Evolutionary conservation across 2,329 filamentous ascomycete species (phyloP).

Genomic region (Pseudopyricularia javanii): DNA sequence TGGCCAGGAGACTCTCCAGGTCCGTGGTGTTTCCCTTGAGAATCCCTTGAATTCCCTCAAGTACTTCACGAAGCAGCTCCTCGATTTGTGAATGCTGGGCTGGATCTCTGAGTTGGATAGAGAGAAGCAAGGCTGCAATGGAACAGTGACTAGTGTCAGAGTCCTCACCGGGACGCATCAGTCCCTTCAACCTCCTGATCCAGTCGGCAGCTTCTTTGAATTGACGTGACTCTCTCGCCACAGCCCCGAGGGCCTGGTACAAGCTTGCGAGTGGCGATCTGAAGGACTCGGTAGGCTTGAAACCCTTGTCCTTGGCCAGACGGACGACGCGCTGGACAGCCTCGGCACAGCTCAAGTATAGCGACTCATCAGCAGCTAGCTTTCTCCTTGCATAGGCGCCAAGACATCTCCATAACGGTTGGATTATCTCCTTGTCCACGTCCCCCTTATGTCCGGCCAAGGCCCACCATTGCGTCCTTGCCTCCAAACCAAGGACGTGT

Average conservation of each 20-base stretch:
- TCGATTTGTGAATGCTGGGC: conserved; percentile 23
- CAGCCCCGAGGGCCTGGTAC: conserved; percentile 34
- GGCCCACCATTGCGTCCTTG: conserved; percentile 54
- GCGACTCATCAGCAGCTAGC: conserved; percentile 16
- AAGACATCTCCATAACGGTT: conserved; percentile 52
- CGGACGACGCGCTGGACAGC: conserved; percentile 23
- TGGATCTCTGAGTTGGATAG: conserved; percentile 36
- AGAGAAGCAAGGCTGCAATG: conserved; percentile 40
- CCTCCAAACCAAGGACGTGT: conserved; percentile 49
- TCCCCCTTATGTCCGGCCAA: conserved; percentile 47
- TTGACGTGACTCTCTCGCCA: conserved; percentile 33
- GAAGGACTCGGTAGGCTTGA: conserved; percentile 14
- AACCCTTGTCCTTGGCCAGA: conserved; percentile 19
- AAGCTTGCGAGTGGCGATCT: conserved; percentile 32
- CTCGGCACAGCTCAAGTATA: conserved; percentile 25
- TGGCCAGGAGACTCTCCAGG: conserved; percentile 47
- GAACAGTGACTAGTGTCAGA: conserved; percentile 38
- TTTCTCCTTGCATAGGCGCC: conserved; percentile 46
- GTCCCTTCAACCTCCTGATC: conserved; percentile 31
- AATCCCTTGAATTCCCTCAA: conserved; percentile 42
- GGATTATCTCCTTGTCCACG: conserved; percentile 50
- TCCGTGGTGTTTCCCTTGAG: conserved; percentile 47
- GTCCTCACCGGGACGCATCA: conserved; percentile 24
- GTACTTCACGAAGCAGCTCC: conserved; percentile 31
- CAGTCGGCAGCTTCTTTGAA: conserved; percentile 42